Evolutionary conservation across 305 asterid genomes (phyloP).

Genomic region (Fraxinus platypoda): DNA sequence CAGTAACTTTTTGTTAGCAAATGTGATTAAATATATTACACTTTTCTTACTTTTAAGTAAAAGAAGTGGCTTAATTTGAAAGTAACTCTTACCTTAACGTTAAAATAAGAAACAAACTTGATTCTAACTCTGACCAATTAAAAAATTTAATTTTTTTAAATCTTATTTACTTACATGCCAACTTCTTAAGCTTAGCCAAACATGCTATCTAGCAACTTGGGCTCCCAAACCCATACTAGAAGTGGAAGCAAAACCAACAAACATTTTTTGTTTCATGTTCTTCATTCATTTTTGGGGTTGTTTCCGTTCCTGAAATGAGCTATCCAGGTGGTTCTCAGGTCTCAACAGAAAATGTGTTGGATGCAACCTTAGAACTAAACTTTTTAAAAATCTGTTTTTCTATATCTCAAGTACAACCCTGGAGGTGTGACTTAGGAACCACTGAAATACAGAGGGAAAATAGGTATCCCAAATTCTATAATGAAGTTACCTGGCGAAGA

Average conservation of each 20-base stretch:
- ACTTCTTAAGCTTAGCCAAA: not conserved
- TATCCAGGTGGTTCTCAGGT: not conserved
- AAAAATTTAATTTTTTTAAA: not conserved
- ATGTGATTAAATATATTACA: not conserved
- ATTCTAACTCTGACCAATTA: not conserved
- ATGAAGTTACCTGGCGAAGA: slow-evolving; percentile 72
- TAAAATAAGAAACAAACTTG: not conserved
- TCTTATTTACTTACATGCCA: not conserved
- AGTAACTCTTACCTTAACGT: not conserved
- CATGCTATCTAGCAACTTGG: not conserved
- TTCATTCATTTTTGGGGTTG: not conserved
- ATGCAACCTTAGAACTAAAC: not conserved
- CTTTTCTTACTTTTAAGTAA: not conserved
- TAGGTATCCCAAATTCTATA: slow-evolving; percentile 1
- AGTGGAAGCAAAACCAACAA: not conserved
- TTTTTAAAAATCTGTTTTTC: not conserved
- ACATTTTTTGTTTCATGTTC: not conserved
- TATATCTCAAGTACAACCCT: not conserved
- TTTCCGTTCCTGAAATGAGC: not conserved
- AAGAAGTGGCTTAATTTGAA: not conserved
- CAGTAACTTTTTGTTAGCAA: not conserved
- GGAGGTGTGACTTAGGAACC: not conserved
- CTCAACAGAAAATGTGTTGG: not conserved
- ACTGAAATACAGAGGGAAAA: slow-evolving; percentile 7
- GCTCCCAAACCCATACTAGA: not conserved